These are phyloP conservation scores for Yamagishiella unicocca DNA, from an alignment of 139 green algal genomes.

Conservation along the genomic window DNA sequence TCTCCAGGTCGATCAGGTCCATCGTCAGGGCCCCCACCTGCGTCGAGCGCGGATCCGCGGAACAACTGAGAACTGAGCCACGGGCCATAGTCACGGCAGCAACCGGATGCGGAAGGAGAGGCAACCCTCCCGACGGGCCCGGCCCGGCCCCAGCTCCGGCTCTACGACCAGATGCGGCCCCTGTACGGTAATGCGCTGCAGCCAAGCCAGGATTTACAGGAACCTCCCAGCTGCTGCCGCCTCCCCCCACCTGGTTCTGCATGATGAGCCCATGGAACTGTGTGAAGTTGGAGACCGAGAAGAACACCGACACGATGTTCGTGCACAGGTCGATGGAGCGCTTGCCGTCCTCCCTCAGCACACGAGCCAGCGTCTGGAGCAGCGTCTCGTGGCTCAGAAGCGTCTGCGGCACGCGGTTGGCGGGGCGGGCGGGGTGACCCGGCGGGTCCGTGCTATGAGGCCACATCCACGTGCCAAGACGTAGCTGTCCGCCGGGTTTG, in stretches of 20 bases:
- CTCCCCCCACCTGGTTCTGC: constrained; percentile 71
- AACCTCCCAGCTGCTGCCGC: too few species aligned
- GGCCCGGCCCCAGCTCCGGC: too few species aligned
- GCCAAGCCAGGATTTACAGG: too few species aligned
- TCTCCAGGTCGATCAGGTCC: constrained; percentile 86
- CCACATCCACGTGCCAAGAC: too few species aligned
- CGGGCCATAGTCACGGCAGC: too few species aligned
- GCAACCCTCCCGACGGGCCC: too few species aligned
- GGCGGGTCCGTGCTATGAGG: background rate
- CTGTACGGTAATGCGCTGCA: too few species aligned
- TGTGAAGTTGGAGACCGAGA: constrained; percentile 82
- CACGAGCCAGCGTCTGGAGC: constrained; percentile 79
- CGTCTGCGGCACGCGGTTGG: constrained; percentile 4
- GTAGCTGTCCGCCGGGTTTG: too few species aligned
- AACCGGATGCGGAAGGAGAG: too few species aligned
- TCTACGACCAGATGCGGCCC: too few species aligned
- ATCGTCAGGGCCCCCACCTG: constrained; percentile 86
- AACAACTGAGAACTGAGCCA: too few species aligned
- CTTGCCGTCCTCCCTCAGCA: constrained; percentile 88
- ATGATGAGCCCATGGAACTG: constrained; percentile 81
- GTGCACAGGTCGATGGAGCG: constrained; percentile 82
- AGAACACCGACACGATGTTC: constrained; percentile 83
- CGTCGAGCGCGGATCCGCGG: too few species aligned
- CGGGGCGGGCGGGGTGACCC: background rate
- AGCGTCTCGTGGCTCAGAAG: constrained; percentile 82